Base-by-base conservation (phyloP, 345 rosid genomes). In the Salix exigua region DNA sequence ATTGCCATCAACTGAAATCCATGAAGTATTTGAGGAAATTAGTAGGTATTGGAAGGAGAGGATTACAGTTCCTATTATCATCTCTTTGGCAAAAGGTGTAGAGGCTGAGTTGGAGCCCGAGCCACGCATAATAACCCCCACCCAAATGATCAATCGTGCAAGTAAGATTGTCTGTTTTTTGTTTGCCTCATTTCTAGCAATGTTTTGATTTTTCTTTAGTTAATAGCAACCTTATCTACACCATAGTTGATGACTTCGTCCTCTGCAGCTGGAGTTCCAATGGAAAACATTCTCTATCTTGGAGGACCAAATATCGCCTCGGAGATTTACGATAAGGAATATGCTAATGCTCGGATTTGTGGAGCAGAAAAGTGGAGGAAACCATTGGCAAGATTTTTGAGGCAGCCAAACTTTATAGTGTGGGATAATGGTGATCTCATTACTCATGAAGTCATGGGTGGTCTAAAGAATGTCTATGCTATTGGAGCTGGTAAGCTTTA, bases 391-490 rank as follows among this genome's bases (percentile, higher is more conserved):
- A 93, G 89, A 81, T 93, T 96, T 77, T 75, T 96, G 79, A 89
- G 98, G 82, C 99, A 91, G 66, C 89, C 99, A 16, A 94, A 96
- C 77, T 96, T 93, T 65, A 86, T 91, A 26, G 99, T 96, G 46
- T 96, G 99, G 98, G 99, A 96, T 80, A 96, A 96, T 66, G 89
- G 91, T 79, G 99, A 96, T 81, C 97, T 96, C 75, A 87, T 92
- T 66, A 96, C 99, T 78, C 99, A 96, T 84, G 99, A 96, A 88
- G 98, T 96, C 58, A 93, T 96, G 97, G 99, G 99, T 78, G 98
- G 99, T 73, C 87, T 93, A 66, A 93, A 96, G 91, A 96, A 96
- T 81, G 99, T 96, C 53, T 96, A 93, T 70, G 99, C 99, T 85
- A 96, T 96, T 81, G 99, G 99, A 87, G 99, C 99, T 55, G 99